These are phyloP conservation scores for Antarctomyces pellizariae DNA, from an alignment of 495 filamentous ascomycete species.

Conservation along the genomic window DNA sequence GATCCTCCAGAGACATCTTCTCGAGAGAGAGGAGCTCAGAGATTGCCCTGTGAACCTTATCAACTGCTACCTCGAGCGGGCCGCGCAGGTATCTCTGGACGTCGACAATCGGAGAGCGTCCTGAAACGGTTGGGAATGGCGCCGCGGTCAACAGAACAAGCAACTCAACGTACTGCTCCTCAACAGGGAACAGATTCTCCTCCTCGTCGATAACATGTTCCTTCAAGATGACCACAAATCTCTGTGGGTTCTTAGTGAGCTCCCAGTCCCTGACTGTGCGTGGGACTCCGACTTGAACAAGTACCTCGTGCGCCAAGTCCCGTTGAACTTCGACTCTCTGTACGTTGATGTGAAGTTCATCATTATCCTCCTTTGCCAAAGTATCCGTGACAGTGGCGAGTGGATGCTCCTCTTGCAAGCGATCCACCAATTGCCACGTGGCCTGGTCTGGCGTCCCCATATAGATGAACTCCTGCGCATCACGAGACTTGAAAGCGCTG, in stretches of 20 bases:
- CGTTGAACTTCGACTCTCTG: constrained; percentile 61
- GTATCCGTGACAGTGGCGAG: constrained; percentile 57
- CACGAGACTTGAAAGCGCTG: constrained; percentile 49
- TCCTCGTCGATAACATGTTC: constrained; percentile 38
- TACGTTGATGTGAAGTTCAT: too few species aligned
- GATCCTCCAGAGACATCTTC: too few species aligned
- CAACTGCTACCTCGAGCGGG: too few species aligned
- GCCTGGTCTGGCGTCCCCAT: constrained; percentile 59
- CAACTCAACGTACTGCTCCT: constrained; percentile 66
- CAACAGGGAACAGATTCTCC: too few species aligned
- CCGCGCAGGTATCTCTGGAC: too few species aligned
- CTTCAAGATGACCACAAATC: constrained; percentile 49
- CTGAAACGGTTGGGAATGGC: constrained; percentile 74
- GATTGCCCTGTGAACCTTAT: too few species aligned
- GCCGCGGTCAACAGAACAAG: constrained; percentile 65
- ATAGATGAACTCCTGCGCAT: constrained; percentile 89
- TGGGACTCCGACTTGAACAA: constrained; percentile 65
- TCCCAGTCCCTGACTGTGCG: constrained; percentile 63
- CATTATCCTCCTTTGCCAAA: constrained; percentile 44
- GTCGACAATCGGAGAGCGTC: constrained; percentile 62
- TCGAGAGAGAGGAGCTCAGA: too few species aligned
- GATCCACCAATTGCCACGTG: constrained; percentile 64
- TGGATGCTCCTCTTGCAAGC: constrained; percentile 80
- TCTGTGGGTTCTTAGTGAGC: constrained; percentile 44
- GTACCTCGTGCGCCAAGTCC: constrained; percentile 65